Conservation (phyloP, 768 basidiomycete species). For the Auricularia sp. region DNA sequence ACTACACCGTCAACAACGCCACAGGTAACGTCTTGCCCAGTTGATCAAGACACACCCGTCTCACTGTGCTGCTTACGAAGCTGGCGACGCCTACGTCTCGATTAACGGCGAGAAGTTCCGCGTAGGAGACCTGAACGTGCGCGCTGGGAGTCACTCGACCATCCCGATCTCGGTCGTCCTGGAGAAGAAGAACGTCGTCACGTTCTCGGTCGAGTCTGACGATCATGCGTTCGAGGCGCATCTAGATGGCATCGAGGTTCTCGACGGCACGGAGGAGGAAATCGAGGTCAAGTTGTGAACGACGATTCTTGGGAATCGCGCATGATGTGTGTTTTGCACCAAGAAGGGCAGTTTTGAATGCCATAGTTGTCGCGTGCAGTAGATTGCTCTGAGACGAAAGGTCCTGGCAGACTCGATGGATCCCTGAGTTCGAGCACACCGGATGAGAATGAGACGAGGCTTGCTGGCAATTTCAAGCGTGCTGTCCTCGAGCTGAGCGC, state of each 20-base stretch:
- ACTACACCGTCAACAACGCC: background rate
- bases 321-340: too few species aligned
- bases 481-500: too few species aligned
- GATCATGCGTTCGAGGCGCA: background rate
- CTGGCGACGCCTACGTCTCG: background rate
- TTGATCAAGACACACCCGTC: background rate
- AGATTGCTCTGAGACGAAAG: too few species aligned
- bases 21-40: background rate
- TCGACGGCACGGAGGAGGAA: background rate
- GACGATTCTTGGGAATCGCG: too few species aligned
- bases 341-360: too few species aligned
- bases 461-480: too few species aligned
- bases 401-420: too few species aligned
- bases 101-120: background rate
- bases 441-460: too few species aligned
- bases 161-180: background rate
- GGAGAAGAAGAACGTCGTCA: background rate
- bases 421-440: too few species aligned
- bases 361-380: too few species aligned
- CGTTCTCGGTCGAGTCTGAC: background rate
- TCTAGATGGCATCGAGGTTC: background rate
- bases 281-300: background rate
- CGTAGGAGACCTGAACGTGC: background rate
- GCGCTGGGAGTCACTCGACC: background rate
- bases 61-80: background rate